phyloP scores from a whole-genome alignment of 352 stramenopile species.

The Phytophthora parvispora region DNA sequence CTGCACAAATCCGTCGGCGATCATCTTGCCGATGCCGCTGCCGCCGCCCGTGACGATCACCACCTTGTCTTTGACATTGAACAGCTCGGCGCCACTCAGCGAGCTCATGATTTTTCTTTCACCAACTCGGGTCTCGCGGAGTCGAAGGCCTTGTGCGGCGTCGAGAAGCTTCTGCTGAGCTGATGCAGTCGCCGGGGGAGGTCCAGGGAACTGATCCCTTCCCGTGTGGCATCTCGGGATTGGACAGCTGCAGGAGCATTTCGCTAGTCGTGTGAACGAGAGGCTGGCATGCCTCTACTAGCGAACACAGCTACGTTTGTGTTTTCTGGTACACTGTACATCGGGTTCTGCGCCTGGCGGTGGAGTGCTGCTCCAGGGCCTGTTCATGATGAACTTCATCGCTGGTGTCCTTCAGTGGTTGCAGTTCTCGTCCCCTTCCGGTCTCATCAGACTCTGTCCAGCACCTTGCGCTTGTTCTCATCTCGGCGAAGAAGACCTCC shows the following conservation, averaged over 20 bases:
- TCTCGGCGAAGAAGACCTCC: no score
- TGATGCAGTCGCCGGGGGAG: constrained; percentile 1
- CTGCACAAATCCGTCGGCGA: constrained; percentile 92
- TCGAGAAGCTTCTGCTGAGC: no score
- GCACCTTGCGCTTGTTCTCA: no score
- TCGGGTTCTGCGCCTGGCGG: no score
- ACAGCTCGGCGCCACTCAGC: constrained; percentile 59
- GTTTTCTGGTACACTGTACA: no score
- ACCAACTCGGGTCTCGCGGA: neutral
- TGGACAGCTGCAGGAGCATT: neutral
- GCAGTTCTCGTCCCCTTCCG: neutral
- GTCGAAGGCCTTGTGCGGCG: constrained; percentile 1
- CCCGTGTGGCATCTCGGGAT: constrained; percentile 5
- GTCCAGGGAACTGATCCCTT: constrained; percentile 4
- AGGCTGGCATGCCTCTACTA: neutral
- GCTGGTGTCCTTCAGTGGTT: neutral
- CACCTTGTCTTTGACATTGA: constrained; percentile 71
- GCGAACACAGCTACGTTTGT: neutral
- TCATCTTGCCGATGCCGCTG: constrained; percentile 96
- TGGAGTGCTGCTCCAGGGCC: no score
- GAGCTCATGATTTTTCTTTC: constrained; percentile 14
- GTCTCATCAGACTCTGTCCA: no score
- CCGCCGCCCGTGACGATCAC: constrained; percentile 95
- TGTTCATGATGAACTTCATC: no score
- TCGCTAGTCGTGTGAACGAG: neutral